Percentiles rank a stretch among this genome's conserved stretches.
These are phyloP conservation scores for Balamuthia mandrillaris DNA, from an alignment of 208 protist genomes.

Conservation along the genomic window DNA sequence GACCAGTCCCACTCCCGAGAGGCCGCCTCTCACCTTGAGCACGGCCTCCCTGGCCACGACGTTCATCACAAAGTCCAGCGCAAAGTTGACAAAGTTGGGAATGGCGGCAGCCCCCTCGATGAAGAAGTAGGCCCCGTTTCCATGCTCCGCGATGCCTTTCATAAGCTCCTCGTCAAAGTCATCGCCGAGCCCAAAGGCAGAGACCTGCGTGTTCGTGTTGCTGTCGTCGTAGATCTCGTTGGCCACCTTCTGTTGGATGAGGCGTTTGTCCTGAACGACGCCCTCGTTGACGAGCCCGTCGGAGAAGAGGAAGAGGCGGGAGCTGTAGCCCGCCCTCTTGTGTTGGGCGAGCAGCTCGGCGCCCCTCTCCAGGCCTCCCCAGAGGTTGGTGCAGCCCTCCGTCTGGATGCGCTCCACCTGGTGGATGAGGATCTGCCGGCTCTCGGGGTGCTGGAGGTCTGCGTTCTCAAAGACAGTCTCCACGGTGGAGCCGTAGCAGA, in stretches of 20 bases:
- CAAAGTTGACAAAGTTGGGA: constrained; percentile 8
- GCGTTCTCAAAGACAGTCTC: not conserved
- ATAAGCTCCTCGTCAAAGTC: constrained; percentile 38
- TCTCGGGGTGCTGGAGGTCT: not conserved
- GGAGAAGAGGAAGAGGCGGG: constrained; percentile 27
- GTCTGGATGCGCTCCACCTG: not conserved
- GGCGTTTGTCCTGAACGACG: not conserved
- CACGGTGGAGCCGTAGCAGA: not conserved
- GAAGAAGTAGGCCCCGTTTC: constrained; percentile 21
- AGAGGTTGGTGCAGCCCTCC: not conserved
- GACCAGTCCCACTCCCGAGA: no score
- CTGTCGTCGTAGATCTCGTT: not conserved
- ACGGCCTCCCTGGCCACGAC: no score
- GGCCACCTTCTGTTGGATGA: no score
- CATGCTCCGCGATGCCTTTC: constrained; percentile 10
- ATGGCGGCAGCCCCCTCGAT: constrained; percentile 21
- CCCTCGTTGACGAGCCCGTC: constrained; percentile 33
- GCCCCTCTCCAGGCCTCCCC: not conserved
- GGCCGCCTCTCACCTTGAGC: no score
- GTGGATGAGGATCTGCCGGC: no score
- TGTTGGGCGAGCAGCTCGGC: not conserved
- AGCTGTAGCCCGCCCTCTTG: not conserved
- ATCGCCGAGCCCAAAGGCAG: not conserved
- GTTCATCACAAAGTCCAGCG: no score
- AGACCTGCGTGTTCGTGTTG: not conserved